Evolutionary conservation across 352 stramenopile genomes (phyloP).

Genomic region (Saprolegnia diclina): DNA sequence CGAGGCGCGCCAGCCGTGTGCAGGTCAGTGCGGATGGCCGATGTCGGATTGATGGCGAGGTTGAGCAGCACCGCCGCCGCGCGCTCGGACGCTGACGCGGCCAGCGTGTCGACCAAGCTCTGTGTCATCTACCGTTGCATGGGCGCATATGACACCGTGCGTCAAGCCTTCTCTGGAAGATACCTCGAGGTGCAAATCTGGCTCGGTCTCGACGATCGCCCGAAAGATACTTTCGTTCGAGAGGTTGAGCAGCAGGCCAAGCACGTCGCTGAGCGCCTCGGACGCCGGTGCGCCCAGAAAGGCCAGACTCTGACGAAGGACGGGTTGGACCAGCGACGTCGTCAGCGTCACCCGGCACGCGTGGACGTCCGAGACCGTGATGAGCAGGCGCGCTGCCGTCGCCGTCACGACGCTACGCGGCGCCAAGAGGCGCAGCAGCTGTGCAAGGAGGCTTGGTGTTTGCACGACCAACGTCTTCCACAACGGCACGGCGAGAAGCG

Average conservation of each 20-base stretch:
- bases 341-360: conserved; percentile 1
- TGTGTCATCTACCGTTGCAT: conserved; percentile 22
- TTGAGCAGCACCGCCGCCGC: conserved; percentile 59
- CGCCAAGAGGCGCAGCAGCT: conserved; percentile 31
- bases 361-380: conserved; percentile 31
- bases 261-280: conserved; percentile 33
- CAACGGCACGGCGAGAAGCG: conserved; percentile 47
- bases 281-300: neutral
- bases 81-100: conserved; percentile 33
- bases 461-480: conserved; percentile 44
- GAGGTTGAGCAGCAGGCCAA: conserved; percentile 57
- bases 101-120: neutral
- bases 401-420: neutral
- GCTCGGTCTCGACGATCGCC: conserved; percentile 26
- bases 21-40: conserved; percentile 37
- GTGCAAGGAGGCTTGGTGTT: conserved; percentile 17
- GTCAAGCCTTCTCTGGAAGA: too few species aligned
- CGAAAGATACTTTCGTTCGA: conserved; percentile 36
- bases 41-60: conserved; percentile 41
- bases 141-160: too few species aligned
- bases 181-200: conserved; percentile 8
- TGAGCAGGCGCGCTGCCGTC: conserved; percentile 41
- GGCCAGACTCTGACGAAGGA: neutral
- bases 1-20: conserved; percentile 25
- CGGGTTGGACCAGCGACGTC: conserved; percentile 15